These are phyloP conservation scores for Botrytis porri DNA, from an alignment of 2,329 filamentous ascomycete genomes.

Conservation along the genomic window DNA sequence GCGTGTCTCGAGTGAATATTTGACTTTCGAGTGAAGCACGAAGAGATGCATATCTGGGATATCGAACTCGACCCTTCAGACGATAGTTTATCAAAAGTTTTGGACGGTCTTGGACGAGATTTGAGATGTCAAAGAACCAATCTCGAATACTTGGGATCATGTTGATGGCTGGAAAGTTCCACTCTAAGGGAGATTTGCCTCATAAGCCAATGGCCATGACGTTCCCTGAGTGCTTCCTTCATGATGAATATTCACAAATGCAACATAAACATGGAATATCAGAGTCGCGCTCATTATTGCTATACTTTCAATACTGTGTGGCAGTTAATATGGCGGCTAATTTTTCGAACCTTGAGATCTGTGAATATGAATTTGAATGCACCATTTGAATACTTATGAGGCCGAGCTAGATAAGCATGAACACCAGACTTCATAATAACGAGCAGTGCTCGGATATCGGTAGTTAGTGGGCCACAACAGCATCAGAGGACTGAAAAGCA, in stretches of 20 bases:
- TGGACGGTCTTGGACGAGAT: background rate
- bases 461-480: background rate
- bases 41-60: background rate
- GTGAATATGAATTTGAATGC: background rate
- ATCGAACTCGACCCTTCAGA: background rate
- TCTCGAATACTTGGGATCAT: background rate
- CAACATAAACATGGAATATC: background rate
- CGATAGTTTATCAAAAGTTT: background rate
- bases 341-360: background rate
- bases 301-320: background rate
- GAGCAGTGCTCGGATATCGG: background rate
- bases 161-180: background rate
- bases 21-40: background rate
- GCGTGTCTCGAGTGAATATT: background rate
- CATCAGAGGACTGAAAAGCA: background rate
- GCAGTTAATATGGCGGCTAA: background rate
- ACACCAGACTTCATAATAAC: background rate
- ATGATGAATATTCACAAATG: background rate
- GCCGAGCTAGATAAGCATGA: background rate
- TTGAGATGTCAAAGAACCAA: background rate
- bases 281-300: background rate
- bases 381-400: background rate
- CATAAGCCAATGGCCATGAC: background rate
- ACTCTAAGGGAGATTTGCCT: background rate
- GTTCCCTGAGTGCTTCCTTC: rapidly evolving